Evolutionary conservation across 805 yeast genomes (phyloP), one percentile per base, ranked within the genome.

Genomic region (Yarrowia keelungensis): DNA sequence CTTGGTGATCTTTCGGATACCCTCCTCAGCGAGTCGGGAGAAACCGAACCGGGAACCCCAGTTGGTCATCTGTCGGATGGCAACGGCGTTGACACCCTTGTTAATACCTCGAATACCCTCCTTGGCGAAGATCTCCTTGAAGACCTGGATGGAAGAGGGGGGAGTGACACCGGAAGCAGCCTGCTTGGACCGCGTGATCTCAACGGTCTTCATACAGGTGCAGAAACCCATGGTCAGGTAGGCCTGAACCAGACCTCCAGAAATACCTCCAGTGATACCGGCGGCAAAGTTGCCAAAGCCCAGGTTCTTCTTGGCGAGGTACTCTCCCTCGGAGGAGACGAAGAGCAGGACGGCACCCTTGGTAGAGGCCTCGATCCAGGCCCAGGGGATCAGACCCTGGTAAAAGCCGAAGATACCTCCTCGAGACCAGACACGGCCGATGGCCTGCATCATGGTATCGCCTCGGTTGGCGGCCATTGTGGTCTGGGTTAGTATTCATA

Each of bases 341-440:
- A 95, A 95, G 73, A 95, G 83, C 69, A 95, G 83, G 8, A 93
- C 97, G 5, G 98, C 98, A 78, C 99, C 99, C 79, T 95, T 95
- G 45, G 99, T 95, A n/a, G 97, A 90, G 10, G 97, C 99, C 80
- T 94, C 99, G 74, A 95, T 90, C 98, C 98, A 93, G 8, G 98
- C 99, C 99, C 99, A 95, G 58, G 99, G 99, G 72, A 94, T 93
- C 77, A 95, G 84, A 41, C 99, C 99, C 79, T 95, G 99, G 81
- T 93, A 95, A 81, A 93, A 95, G 0, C 98, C 99, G 38, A 86
- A 77, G 16, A 89, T 75, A 67, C 99, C 99, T 72, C 99, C 99
- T 75, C 99, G 87, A 15, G 95, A 84, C 95, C 97, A 92, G 71
- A 95, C 93, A 49, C 87, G 83, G 69, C 84, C 84, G 66, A 88